Evolutionary conservation across 495 filamentous ascomycete species (phyloP).

Genomic region (Gamarada debralockiae): DNA sequence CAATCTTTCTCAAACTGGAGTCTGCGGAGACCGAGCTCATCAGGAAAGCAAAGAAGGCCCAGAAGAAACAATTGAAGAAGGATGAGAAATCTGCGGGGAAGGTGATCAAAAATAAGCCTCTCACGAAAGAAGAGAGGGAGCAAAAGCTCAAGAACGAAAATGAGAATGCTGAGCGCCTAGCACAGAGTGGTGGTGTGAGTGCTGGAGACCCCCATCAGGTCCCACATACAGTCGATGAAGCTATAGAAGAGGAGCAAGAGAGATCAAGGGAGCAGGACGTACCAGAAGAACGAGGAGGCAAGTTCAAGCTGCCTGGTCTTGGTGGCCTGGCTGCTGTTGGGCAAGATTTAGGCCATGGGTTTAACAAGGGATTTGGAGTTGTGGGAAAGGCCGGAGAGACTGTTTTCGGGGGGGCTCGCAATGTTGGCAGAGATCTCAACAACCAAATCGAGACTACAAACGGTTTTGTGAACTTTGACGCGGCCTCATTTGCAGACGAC

Average conservation of each 20-base stretch:
- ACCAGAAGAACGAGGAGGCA: constrained; percentile 21
- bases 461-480: constrained; percentile 43
- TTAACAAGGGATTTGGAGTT: constrained; percentile 45
- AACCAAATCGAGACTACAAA: constrained; percentile 49
- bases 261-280: constrained; percentile 24
- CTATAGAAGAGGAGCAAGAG: constrained; percentile 44
- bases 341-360: constrained; percentile 30
- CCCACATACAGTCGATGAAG: constrained; percentile 65
- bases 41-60: constrained; percentile 68
- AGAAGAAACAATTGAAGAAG: constrained; percentile 59
- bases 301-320: constrained; percentile 25
- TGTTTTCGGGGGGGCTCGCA: constrained; percentile 47
- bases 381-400: constrained; percentile 62
- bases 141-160: constrained; percentile 47
- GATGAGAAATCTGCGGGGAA: constrained; percentile 61
- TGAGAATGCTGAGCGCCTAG: constrained; percentile 54
- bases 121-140: constrained; percentile 45
- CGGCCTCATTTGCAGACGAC: constrained; percentile 6
- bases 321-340: constrained; percentile 33
- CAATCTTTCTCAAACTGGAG: constrained; percentile 71
- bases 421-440: constrained; percentile 58
- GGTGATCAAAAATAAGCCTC: constrained; percentile 35
- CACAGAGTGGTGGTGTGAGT: constrained; percentile 67
- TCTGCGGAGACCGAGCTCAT: constrained; percentile 82
- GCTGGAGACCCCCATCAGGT: constrained; percentile 81